Evolutionary conservation across 306 rosid genomes (phyloP), one percentile per base, ranked within the genome.

Genomic region (Lathyrus aphaca): DNA sequence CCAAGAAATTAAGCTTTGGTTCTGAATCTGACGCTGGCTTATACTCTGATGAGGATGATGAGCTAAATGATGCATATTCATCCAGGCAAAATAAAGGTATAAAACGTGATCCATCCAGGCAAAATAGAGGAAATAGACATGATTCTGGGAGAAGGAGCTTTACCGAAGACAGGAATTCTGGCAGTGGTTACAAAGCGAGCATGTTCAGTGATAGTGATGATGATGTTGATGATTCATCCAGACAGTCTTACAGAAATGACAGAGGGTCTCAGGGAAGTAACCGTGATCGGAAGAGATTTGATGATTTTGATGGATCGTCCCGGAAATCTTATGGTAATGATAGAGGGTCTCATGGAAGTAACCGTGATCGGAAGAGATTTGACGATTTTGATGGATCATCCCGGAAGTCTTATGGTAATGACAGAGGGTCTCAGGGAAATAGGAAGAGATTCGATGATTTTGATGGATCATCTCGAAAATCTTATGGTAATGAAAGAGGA

Each of bases 1-100:
- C 83, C 46, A 88, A 84, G 85, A 68, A 83, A 48, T 74, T 85
- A 77, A 90, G 91, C 86, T 84, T 81, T 81, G 94, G 93, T 76
- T 93, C 98, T 61, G 96, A 93, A 64, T 90, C 98, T 70, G 96
- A 93, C 21, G 84, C 48, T 54, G 96, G 96, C 74, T 80, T 90
- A 43, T 80, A 83, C 84, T 89, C 98, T 42, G 96, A 89, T 56
- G 85, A 75, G 46, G 92, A 90, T 74, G 90, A 77, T 66, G 88
- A 85, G 72, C 74, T 77, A 65, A 67, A 77, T 56, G 69, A 72
- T 40, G 69, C 11, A 39, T 64, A 79, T 64, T 66, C 83, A 38
- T 80, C 86, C 73, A 84, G 83, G 62, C 59, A 46, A 69, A 82
- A 78, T 71, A 86, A 46, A 71, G 72, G 79, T 11, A 42, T 42